Conservation (phyloP, 306 rosid species). For the Albizia julibrissin region DNA sequence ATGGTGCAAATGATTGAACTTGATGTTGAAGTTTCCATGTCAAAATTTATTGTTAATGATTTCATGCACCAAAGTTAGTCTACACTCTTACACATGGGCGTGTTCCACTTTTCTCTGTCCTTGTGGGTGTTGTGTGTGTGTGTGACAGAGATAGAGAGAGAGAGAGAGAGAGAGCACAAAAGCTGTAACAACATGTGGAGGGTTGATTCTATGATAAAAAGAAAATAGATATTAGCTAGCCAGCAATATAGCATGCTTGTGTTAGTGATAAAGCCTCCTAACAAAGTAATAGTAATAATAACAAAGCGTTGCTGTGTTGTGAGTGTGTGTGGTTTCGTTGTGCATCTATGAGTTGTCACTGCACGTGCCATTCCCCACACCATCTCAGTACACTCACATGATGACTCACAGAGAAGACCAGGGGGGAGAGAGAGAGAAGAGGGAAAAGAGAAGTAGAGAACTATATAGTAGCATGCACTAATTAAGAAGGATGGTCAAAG, state of each 20-base stretch:
- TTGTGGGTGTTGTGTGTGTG: neutral
- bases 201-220: constrained; percentile 33
- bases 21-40: neutral
- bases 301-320: neutral
- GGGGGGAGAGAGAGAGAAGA: neutral
- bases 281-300: neutral
- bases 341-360: constrained; percentile 60
- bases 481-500: neutral
- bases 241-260: constrained; percentile 36
- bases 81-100: constrained; percentile 23
- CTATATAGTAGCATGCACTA: neutral
- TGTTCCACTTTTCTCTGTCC: constrained; percentile 24
- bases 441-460: neutral
- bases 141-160: neutral
- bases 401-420: neutral
- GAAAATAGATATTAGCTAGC: constrained; percentile 35
- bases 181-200: constrained; percentile 35
- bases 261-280: constrained; percentile 7
- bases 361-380: constrained; percentile 53
- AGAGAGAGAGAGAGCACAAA: constrained; percentile 3
- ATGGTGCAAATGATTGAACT: neutral
- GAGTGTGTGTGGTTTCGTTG: constrained; percentile 32
- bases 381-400: constrained; percentile 17
- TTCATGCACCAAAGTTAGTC: neutral
- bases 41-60: neutral